Percentiles rank a stretch among this genome's conserved stretches.
These are phyloP conservation scores for Hemisphaericaspora subhashii DNA, from an alignment of 1,139 yeast species.

Conservation along the genomic window DNA sequence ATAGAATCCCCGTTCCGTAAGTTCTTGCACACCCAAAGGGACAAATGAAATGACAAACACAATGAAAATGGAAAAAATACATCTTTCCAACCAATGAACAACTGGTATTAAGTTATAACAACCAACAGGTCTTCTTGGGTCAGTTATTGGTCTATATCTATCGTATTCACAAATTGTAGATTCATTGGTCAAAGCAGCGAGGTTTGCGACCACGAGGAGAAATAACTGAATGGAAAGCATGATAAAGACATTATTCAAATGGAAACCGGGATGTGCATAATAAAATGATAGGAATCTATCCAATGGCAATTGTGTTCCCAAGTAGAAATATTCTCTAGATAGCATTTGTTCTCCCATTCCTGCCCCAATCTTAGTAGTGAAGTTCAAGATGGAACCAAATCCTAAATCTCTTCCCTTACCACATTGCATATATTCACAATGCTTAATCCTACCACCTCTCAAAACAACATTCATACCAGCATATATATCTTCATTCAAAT, in stretches of 20 bases:
- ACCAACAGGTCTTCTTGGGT: conserved; percentile 43
- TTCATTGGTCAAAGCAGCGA: conserved; percentile 48
- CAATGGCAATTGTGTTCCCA: conserved; percentile 49
- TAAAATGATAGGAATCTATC: conserved; percentile 54
- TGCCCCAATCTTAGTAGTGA: conserved; percentile 57
- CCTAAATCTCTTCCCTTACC: conserved; percentile 60
- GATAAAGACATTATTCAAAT: conserved; percentile 52
- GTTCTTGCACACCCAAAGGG: conserved; percentile 51
- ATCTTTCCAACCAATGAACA: conserved; percentile 50
- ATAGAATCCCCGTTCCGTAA: conserved; percentile 51
- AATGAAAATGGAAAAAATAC: conserved; percentile 48
- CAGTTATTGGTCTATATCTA: conserved; percentile 46
- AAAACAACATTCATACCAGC: conserved; percentile 56
- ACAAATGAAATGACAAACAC: conserved; percentile 51
- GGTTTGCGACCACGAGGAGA: conserved; percentile 44
- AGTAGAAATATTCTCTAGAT: conserved; percentile 52
- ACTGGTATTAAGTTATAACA: conserved; percentile 52
- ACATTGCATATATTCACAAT: conserved; percentile 58
- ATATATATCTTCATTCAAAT: conserved; percentile 55
- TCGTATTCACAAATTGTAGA: conserved; percentile 49
- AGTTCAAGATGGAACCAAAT: conserved; percentile 52
- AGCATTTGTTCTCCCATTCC: conserved; percentile 62
- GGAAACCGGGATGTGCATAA: conserved; percentile 60
- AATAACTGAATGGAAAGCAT: conserved; percentile 49
- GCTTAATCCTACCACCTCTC: conserved; percentile 56